These are phyloP conservation scores for Tuber melanosporum DNA, from an alignment of 495 filamentous ascomycete species.

Conservation along the genomic window DNA sequence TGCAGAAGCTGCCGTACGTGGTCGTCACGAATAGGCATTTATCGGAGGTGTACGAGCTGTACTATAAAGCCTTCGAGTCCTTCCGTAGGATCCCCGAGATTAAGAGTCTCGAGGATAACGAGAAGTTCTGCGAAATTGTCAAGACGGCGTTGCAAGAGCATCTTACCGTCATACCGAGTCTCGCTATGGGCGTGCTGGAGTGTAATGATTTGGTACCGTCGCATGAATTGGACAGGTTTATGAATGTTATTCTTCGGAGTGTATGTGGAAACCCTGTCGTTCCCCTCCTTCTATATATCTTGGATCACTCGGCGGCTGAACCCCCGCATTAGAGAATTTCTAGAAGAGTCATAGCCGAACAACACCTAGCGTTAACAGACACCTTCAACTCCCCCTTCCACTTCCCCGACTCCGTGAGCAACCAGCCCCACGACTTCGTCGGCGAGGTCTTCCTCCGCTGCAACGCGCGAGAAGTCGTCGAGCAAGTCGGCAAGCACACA, in stretches of 20 bases:
- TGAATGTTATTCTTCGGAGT: conserved; percentile 87
- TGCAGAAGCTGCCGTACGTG: conserved; percentile 92
- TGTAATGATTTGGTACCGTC: conserved; percentile 69
- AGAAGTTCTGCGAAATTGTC: conserved; percentile 75
- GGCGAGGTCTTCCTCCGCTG: conserved; percentile 94
- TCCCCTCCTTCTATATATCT: not conserved
- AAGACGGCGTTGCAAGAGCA: conserved; percentile 75
- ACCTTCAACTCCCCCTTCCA: conserved; percentile 91
- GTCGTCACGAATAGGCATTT: conserved; percentile 94
- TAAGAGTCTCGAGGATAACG: conserved; percentile 82
- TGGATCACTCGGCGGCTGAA: not conserved
- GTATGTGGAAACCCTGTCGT: conserved; percentile 50
- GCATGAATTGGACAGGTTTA: conserved; percentile 80
- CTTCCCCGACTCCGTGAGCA: conserved; percentile 69
- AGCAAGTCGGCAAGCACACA: conserved; percentile 67
- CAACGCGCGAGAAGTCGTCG: conserved; percentile 81
- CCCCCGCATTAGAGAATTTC: conserved; percentile 65
- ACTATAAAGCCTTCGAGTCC: conserved; percentile 89
- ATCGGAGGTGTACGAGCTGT: conserved; percentile 89
- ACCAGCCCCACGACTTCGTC: conserved; percentile 73
- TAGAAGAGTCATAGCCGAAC: conserved; percentile 91
- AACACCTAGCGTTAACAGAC: conserved; percentile 92
- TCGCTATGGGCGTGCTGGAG: conserved; percentile 90
- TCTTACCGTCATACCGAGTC: conserved; percentile 82
- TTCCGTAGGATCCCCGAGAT: conserved; percentile 79